Evolutionary conservation across 2,329 filamentous ascomycete species (phyloP).

Genomic region (Ophiognomonia clavigignenti-juglandacearum): DNA sequence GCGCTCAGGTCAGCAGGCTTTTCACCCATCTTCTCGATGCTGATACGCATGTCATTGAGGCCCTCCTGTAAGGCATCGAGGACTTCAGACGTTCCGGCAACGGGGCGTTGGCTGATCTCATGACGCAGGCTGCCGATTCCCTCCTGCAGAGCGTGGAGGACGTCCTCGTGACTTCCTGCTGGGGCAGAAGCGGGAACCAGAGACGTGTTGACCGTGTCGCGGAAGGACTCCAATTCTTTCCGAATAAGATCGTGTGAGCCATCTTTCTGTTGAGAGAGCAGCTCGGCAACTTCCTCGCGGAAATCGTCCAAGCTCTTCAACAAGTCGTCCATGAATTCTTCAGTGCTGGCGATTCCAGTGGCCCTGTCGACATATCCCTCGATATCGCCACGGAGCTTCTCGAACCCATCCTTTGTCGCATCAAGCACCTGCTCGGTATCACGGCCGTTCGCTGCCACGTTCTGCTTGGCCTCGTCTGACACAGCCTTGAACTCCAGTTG

Average conservation of each 20-base stretch:
- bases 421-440: slow-evolving; percentile 87
- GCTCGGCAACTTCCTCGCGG: slow-evolving; percentile 60
- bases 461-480: slow-evolving; percentile 67
- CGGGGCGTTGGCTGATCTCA: slow-evolving; percentile 64
- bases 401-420: slow-evolving; percentile 81
- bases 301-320: slow-evolving; percentile 61
- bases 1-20: slow-evolving; percentile 79
- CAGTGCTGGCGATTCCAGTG: slow-evolving; percentile 63
- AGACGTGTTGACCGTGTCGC: slow-evolving; percentile 69
- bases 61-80: slow-evolving; percentile 88
- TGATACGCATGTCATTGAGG: slow-evolving; percentile 67
- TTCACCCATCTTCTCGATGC: slow-evolving; percentile 72
- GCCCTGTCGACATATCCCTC: slow-evolving; percentile 75
- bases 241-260: slow-evolving; percentile 66
- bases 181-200: slow-evolving; percentile 55
- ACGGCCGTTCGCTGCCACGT: slow-evolving; percentile 69
- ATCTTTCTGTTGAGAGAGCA: slow-evolving; percentile 46
- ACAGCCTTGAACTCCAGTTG: slow-evolving; percentile 54
- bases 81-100: slow-evolving; percentile 76
- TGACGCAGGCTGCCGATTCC: slow-evolving; percentile 71
- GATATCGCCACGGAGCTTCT: slow-evolving; percentile 73
- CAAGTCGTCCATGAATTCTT: slow-evolving; percentile 71
- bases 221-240: slow-evolving; percentile 76
- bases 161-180: slow-evolving; percentile 50
- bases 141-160: slow-evolving; percentile 64